These are phyloP conservation scores for Coemansia sp. DNA, from an alignment of 192 early-diverging fungal genomes.

Conservation along the genomic window DNA sequence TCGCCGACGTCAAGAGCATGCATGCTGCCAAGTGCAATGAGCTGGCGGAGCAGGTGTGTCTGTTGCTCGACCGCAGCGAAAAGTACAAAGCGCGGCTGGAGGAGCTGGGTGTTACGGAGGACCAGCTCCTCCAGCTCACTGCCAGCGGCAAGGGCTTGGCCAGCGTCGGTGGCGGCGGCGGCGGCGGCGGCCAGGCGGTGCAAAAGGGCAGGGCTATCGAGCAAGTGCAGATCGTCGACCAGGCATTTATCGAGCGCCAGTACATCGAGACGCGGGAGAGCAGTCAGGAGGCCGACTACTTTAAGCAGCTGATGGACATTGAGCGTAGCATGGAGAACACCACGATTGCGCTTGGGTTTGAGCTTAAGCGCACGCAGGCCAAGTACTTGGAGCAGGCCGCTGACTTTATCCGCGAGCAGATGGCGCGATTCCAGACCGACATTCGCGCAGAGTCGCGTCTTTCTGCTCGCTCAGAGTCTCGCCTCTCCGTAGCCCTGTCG, in stretches of 20 bases:
- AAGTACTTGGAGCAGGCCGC: conserved; percentile 53
- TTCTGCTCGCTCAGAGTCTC: background rate
- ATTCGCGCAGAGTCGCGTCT: conserved; percentile 22
- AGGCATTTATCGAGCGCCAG: conserved; percentile 54
- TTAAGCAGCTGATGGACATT: conserved; percentile 52
- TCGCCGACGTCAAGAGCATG: conserved; percentile 42
- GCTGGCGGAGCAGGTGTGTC: conserved; percentile 32
- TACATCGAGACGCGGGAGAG: conserved; percentile 56
- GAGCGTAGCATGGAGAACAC: conserved; percentile 58
- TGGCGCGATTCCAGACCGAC: conserved; percentile 31
- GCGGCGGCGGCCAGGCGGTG: background rate
- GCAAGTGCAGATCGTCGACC: conserved; percentile 36
- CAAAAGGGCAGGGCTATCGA: conserved; percentile 1
- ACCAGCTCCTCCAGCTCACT: conserved; percentile 34
- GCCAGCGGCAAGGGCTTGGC: background rate
- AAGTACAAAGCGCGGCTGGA: conserved; percentile 24
- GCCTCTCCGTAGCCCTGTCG: background rate
- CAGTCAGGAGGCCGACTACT: conserved; percentile 49
- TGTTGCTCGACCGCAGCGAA: conserved; percentile 29
- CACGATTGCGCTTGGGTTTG: conserved; percentile 52
- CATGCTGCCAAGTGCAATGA: conserved; percentile 50
- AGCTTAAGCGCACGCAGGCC: conserved; percentile 56
- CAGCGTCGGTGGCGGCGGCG: too few relatives aligned
- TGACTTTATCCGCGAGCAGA: conserved; percentile 55
- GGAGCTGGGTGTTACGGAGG: conserved; percentile 20